These are phyloP conservation scores for Chlamydomonas reinhardtii DNA, from an alignment of 163 green algal species.

Conservation along the genomic window DNA sequence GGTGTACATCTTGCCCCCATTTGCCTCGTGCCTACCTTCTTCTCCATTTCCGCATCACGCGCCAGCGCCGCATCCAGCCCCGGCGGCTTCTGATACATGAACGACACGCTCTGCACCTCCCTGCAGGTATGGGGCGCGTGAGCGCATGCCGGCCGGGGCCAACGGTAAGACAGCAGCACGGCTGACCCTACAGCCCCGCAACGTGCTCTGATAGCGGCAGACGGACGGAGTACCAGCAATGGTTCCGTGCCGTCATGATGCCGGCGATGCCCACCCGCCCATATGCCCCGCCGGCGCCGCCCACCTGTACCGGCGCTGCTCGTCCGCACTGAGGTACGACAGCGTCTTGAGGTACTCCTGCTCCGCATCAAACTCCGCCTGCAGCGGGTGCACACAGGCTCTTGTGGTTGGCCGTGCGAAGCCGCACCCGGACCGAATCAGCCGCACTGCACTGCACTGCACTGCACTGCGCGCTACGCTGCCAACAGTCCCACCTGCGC, in stretches of 20 bases:
- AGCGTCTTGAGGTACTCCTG: slow-evolving; percentile 80
- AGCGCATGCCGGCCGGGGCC: too few species aligned
- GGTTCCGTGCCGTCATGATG: too few species aligned
- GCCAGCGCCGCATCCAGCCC: slow-evolving; percentile 71
- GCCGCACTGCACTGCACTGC: too few species aligned
- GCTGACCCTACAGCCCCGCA: too few species aligned
- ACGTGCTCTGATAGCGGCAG: too few species aligned
- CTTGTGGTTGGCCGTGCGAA: too few species aligned
- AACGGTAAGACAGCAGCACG: too few species aligned
- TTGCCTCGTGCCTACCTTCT: slow-evolving; percentile 42
- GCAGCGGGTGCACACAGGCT: not conserved
- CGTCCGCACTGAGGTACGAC: slow-evolving; percentile 70
- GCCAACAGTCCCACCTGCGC: slow-evolving; percentile 30
- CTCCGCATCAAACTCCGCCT: slow-evolving; percentile 87
- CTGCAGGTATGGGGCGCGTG: not conserved
- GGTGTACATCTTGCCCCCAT: too few species aligned
- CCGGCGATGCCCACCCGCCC: too few species aligned
- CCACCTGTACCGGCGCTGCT: slow-evolving; percentile 74
- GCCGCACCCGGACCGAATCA: too few species aligned
- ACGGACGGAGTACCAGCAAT: too few species aligned
- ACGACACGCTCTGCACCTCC: slow-evolving; percentile 46
- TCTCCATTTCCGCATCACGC: slow-evolving; percentile 55
- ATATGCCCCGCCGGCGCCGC: not conserved
- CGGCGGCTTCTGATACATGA: slow-evolving; percentile 73
- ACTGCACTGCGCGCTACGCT: too few species aligned